Conservation (phyloP, 2,329 filamentous ascomycete species). For the Metarhizium brunneum region DNA sequence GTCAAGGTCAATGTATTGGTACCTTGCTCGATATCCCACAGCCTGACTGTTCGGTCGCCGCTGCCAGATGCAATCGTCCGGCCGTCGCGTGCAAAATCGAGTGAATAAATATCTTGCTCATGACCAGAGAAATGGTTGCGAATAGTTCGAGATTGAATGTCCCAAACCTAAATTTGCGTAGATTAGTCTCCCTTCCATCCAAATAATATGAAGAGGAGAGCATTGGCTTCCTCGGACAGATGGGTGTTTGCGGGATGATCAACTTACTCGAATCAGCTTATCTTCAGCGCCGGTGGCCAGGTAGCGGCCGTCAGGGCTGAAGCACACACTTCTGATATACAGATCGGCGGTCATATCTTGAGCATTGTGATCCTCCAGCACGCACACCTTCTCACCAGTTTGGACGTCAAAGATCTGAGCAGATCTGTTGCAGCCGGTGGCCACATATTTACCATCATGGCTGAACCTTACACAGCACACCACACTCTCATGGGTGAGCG, state of each 20-base stretch:
- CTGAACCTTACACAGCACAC: slow-evolving; percentile 98
- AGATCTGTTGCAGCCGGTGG: slow-evolving; percentile 95
- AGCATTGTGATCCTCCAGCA: slow-evolving; percentile 80
- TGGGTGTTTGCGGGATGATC: neutral
- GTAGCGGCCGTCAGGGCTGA: slow-evolving; percentile 91
- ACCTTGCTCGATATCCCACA: slow-evolving; percentile 90
- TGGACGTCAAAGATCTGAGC: slow-evolving; percentile 97
- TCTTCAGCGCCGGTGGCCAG: slow-evolving; percentile 95
- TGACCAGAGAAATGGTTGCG: slow-evolving; percentile 92
- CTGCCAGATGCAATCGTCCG: slow-evolving; percentile 92
- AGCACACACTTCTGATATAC: slow-evolving; percentile 96
- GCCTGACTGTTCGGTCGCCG: slow-evolving; percentile 85
- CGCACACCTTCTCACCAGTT: slow-evolving; percentile 77
- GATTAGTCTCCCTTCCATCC: neutral
- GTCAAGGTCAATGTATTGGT: slow-evolving; percentile 75
- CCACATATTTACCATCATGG: slow-evolving; percentile 87
- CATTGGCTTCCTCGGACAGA: neutral
- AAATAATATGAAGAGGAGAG: neutral
- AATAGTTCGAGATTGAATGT: slow-evolving; percentile 75
- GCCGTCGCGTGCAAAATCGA: slow-evolving; percentile 90
- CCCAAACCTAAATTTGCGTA: slow-evolving; percentile 66
- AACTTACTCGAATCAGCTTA: slow-evolving; percentile 82
- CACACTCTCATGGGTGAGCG: slow-evolving; percentile 86
- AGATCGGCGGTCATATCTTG: slow-evolving; percentile 77
- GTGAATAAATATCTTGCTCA: slow-evolving; percentile 95